Base-by-base conservation (phyloP, 2,329 filamentous ascomycete genomes). In the Rhinocladiella mackenziei region DNA sequence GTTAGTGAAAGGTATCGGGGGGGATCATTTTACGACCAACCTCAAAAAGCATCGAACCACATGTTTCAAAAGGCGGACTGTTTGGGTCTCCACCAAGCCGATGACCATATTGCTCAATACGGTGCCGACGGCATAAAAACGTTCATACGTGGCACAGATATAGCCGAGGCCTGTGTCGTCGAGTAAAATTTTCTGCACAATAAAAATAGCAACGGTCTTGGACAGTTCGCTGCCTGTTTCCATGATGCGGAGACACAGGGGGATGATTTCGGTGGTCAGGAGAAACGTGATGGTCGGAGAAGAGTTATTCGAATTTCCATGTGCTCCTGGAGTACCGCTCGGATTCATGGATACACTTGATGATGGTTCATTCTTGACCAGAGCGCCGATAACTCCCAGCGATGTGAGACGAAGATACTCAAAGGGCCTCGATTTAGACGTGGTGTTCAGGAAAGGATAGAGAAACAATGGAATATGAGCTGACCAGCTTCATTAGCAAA, bases 131-230 rank as follows among this genome's bases (percentile, higher is more conserved):
- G 92, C 92, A 58, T 97, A 98, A 69, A 98, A 98, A 14, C 92
- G 80, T 73, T 98, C 92, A 60, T 98, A 98, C 1, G 92, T 98
- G 54, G 94, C 91, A 69, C 92, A 98, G 47, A 98, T 98, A 67
- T 98, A 98, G 61, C 92, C 92, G 51, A 98, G 77, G 3, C 92
- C 92, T 59, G 94, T 91, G 60, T 98, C 92, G 62, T 98, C 92
- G 2, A 98, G 78, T 39, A 98, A 72, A 18, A 98, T 98, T 76
- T 98, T 98, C 69, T 98, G 92, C 13, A 98, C 92, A 59, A 98
- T 98, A 72, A 98, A 98, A 60, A 98, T 98, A 46, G 92, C 92
- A 10, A 98, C 92, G 0, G 92, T 98, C 74, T 98, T 98, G 74
- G 89, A 96, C 49, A 98, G 77, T 68, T 98, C 92, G 1, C 89